Conservation (phyloP, 2,329 filamentous ascomycete genomes). For the Coleophoma eucalyptorum region DNA sequence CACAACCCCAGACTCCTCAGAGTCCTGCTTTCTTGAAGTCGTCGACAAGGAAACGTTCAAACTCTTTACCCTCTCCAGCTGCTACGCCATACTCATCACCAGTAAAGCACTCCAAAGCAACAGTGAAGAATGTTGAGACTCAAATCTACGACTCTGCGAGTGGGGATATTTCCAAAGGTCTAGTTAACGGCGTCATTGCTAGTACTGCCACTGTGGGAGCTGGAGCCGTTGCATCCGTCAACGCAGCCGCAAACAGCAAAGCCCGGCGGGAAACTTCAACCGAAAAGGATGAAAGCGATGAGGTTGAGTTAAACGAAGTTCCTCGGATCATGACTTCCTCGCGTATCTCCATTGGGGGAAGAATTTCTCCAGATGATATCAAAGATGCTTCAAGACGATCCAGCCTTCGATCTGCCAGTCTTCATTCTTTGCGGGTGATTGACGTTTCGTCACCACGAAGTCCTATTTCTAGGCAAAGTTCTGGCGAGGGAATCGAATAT, state of each 20-base stretch:
- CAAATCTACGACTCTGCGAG: no score
- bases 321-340: slow-evolving; percentile 30
- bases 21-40: slow-evolving; percentile 10
- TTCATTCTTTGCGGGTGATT: slow-evolving; percentile 27
- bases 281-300: slow-evolving; percentile 14
- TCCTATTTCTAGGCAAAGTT: slow-evolving; percentile 16
- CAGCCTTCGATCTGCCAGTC: slow-evolving; percentile 23
- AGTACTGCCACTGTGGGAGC: slow-evolving; percentile 10
- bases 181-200: slow-evolving; percentile 11
- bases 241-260: slow-evolving; percentile 13
- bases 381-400: slow-evolving; percentile 17
- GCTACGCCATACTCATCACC: slow-evolving; percentile 13
- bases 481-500: slow-evolving; percentile 15
- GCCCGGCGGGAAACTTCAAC: slow-evolving; percentile 13
- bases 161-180: background rate
- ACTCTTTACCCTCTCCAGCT: slow-evolving; percentile 22
- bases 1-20: slow-evolving; percentile 14
- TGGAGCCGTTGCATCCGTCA: slow-evolving; percentile 16
- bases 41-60: slow-evolving; percentile 21
- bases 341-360: slow-evolving; percentile 25
- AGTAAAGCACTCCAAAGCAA: slow-evolving; percentile 10
- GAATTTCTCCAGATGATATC: slow-evolving; percentile 18
- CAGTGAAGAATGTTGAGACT: background rate
- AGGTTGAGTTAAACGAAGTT: slow-evolving; percentile 25
- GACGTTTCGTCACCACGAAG: slow-evolving; percentile 23